Conservation (phyloP, 1,139 yeast genomes). For the Nadsonia starkeyi-henricii region DNA sequence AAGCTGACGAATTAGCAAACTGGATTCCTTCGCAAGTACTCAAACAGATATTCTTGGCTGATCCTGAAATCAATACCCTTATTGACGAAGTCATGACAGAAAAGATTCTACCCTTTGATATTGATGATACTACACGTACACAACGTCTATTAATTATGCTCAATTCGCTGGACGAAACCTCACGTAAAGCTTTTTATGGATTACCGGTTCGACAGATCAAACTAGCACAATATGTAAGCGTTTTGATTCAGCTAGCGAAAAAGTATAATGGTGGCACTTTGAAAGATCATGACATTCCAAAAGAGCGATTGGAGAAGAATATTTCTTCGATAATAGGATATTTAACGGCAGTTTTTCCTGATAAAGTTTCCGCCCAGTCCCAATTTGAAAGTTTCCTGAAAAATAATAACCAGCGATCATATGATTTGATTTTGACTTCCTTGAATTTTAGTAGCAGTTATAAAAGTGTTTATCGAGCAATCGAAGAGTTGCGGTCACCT, state of each 20-base stretch:
- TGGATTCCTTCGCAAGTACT: constrained; percentile 57
- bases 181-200: constrained; percentile 53
- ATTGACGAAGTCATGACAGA: constrained; percentile 54
- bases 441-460: constrained; percentile 48
- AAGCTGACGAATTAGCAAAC: constrained; percentile 19
- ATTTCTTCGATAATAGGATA: constrained; percentile 28
- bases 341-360: constrained; percentile 26
- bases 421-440: not conserved
- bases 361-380: constrained; percentile 4
- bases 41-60: constrained; percentile 63
- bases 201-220: constrained; percentile 47
- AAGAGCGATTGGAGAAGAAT: constrained; percentile 18
- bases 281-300: constrained; percentile 13
- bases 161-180: constrained; percentile 38
- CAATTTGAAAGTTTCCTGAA: constrained; percentile 4
- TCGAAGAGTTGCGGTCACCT: constrained; percentile 36
- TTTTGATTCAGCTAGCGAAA: constrained; percentile 7
- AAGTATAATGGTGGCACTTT: constrained; percentile 16
- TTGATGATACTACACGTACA: constrained; percentile 37
- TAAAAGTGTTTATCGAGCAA: constrained; percentile 42
- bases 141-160: constrained; percentile 39
- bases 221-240: constrained; percentile 29
- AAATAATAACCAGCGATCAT: not conserved
- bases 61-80: constrained; percentile 47
- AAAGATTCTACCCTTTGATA: constrained; percentile 41